Conservation (phyloP, 208 protist genomes). For the Zelonia costaricensis region DNA sequence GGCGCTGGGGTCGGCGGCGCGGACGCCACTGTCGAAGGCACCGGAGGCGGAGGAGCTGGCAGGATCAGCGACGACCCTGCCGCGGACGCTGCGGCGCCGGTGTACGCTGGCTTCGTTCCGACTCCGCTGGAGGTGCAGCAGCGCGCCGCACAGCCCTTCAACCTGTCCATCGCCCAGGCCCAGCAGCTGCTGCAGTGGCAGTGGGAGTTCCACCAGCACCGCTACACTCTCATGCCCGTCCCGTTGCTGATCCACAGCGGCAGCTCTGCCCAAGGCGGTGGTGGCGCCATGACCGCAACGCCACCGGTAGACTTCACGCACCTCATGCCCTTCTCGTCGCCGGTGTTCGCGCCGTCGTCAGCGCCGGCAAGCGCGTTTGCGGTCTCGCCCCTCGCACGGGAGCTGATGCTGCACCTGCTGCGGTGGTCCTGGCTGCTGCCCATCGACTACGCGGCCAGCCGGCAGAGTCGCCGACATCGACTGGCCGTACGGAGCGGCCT, state of each 20-base stretch:
- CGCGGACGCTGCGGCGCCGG: not conserved
- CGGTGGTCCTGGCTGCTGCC: conserved; percentile 69
- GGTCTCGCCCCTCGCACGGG: conserved; percentile 55
- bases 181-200: conserved; percentile 80
- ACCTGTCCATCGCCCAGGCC: conserved; percentile 56
- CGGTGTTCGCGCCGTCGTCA: not conserved
- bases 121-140: conserved; percentile 56
- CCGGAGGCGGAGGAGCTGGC: not conserved
- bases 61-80: not conserved
- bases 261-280: too few species aligned
- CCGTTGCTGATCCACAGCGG: conserved; percentile 50
- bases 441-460: conserved; percentile 35
- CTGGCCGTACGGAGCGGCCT: too few species aligned
- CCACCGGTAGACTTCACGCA: conserved; percentile 19
- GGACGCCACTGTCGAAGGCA: not conserved
- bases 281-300: conserved; percentile 11
- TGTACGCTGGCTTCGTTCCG: conserved; percentile 50
- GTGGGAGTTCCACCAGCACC: conserved; percentile 74
- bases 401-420: conserved; percentile 45
- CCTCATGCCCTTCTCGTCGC: not conserved
- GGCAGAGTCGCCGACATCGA: not conserved
- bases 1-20: conserved; percentile 19
- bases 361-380: conserved; percentile 16
- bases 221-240: conserved; percentile 53
- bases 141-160: conserved; percentile 37